Conservation (phyloP, 495 filamentous ascomycete genomes). For the Parmelia sp. region DNA sequence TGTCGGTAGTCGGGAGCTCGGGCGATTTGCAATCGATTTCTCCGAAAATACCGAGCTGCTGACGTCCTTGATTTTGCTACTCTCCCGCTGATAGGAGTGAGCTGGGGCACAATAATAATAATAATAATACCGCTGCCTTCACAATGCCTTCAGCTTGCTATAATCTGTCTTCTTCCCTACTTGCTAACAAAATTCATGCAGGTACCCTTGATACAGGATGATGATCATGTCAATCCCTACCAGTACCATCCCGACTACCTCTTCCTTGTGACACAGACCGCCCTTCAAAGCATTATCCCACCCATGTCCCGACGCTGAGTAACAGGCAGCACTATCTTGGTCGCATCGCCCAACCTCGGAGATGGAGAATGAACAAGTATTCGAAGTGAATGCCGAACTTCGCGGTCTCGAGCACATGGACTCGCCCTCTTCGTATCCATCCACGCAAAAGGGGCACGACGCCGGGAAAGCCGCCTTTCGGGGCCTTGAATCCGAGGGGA, state of each 20-base stretch:
- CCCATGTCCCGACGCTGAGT: neutral
- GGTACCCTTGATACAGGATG: neutral
- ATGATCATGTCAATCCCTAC: neutral
- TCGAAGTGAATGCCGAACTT: slow-evolving; percentile 35
- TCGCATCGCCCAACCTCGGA: neutral
- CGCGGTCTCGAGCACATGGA: slow-evolving; percentile 32
- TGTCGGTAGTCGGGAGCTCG: no score
- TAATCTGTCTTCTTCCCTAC: neutral
- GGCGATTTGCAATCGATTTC: neutral
- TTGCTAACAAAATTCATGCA: neutral
- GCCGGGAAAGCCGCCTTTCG: slow-evolving; percentile 11
- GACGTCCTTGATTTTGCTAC: neutral
- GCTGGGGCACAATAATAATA: neutral
- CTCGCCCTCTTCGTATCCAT: slow-evolving; percentile 14
- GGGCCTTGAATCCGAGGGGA: slow-evolving; percentile 13
- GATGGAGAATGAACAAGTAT: slow-evolving; percentile 19
- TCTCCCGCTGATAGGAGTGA: neutral
- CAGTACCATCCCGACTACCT: neutral
- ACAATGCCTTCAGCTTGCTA: no score
- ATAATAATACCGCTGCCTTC: no score
- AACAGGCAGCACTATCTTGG: neutral
- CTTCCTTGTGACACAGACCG: neutral
- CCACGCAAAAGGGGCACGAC: slow-evolving; percentile 13
- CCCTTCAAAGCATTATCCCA: neutral
- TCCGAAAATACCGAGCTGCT: neutral